phyloP scores from a whole-genome alignment of 2,329 filamentous ascomycete species.

The Neonectria faginata region DNA sequence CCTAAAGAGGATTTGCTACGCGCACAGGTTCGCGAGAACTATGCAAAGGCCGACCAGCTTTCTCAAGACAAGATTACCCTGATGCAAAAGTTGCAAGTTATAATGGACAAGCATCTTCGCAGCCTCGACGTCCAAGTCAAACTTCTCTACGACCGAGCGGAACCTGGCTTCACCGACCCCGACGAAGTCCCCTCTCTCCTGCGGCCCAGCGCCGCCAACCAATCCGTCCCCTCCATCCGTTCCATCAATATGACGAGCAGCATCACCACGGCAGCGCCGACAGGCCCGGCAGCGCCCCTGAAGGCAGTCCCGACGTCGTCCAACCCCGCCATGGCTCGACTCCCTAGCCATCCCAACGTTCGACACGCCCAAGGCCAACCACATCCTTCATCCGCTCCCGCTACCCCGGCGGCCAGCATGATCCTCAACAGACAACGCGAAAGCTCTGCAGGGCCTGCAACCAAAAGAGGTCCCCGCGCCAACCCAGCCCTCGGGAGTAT shows the following conservation, averaged over 20 bases:
- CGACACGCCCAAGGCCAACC: conserved; percentile 64
- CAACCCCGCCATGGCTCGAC: conserved; percentile 57
- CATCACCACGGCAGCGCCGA: conserved; percentile 37
- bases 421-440: conserved; percentile 68
- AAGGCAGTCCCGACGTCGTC: conserved; percentile 49
- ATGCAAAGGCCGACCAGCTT: conserved; percentile 74
- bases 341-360: conserved; percentile 58
- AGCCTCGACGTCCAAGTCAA: conserved; percentile 74
- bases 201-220: conserved; percentile 68
- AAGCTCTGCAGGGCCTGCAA: conserved; percentile 70
- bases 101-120: conserved; percentile 72
- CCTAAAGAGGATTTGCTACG: conserved; percentile 79
- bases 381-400: conserved; percentile 67
- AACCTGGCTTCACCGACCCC: conserved; percentile 71
- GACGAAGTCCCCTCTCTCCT: conserved; percentile 73
- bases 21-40: conserved; percentile 75
- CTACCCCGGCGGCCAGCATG: conserved; percentile 71
- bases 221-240: conserved; percentile 54
- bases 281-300: conserved; percentile 42
- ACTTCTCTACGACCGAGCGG: conserved; percentile 68
- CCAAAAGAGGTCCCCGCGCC: conserved; percentile 65
- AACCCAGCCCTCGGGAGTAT: conserved; percentile 61
- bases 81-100: conserved; percentile 70
- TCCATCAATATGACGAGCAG: conserved; percentile 58
- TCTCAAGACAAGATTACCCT: conserved; percentile 81